Conservation (phyloP, 2,329 filamentous ascomycete genomes). For the Nigrospora oryzae region DNA sequence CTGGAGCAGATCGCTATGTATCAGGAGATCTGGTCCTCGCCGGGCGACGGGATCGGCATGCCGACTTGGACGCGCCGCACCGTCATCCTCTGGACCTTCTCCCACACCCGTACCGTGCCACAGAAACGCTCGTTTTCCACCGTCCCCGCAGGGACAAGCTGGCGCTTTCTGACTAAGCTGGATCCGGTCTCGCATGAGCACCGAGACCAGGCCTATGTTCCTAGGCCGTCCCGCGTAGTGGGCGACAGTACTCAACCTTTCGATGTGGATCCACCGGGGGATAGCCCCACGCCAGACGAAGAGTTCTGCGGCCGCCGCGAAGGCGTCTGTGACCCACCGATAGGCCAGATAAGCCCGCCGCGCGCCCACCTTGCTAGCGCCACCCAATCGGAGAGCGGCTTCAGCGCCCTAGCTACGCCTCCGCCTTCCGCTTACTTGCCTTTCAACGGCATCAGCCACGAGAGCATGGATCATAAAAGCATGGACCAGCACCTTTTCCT, state of each 20-base stretch:
- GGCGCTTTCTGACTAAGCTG: constrained; percentile 54
- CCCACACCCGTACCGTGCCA: constrained; percentile 38
- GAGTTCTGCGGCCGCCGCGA: constrained; percentile 46
- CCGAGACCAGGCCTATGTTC: constrained; percentile 35
- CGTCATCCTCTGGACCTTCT: constrained; percentile 57
- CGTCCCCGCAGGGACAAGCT: constrained; percentile 43
- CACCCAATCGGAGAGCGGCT: constrained; percentile 40
- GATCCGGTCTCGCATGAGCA: constrained; percentile 52
- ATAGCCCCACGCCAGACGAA: constrained; percentile 41
- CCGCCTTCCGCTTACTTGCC: constrained; percentile 45
- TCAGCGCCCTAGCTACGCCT: constrained; percentile 47
- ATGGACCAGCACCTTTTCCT: constrained; percentile 24
- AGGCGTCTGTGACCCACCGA: constrained; percentile 22
- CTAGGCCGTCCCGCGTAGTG: constrained; percentile 22
- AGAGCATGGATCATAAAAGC: too few species aligned
- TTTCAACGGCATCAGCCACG: constrained; percentile 33
- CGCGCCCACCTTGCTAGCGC: constrained; percentile 11
- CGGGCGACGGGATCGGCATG: constrained; percentile 25
- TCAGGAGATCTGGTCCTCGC: constrained; percentile 54
- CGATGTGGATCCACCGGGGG: constrained; percentile 39
- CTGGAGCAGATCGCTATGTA: constrained; percentile 57
- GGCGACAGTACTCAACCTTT: constrained; percentile 45
- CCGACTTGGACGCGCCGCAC: constrained; percentile 45
- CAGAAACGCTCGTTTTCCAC: constrained; percentile 21
- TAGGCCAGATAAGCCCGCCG: constrained; percentile 10